Evolutionary conservation across 2,329 filamentous ascomycete genomes (phyloP), one percentile per base, ranked within the genome.

Genomic region (Phyllosticta capitalensis): DNA sequence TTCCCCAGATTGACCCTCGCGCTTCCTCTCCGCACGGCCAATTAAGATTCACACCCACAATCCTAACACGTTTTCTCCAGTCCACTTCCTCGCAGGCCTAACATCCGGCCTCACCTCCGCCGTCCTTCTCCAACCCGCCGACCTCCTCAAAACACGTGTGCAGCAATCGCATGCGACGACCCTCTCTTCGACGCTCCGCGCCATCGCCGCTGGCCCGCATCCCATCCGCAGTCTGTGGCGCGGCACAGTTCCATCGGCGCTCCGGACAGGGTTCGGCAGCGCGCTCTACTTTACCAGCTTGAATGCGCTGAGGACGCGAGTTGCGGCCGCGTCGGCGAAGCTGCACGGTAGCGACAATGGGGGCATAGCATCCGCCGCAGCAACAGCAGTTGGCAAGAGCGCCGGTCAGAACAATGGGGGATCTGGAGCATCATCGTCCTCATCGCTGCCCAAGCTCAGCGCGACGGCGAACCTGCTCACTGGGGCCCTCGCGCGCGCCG

Each of bases 71-170:
- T n/a, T 50, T 45, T 17, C 53, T 14, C 7, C 61, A 73, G 71
- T 90, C 72, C 94, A 97, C 76, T 95, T 97, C 73, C 75, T 87
- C 65, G 92, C 92, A 64, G 94, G 94, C 63, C 83, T 97, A 59
- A 84, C 84, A 68, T 96, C 92, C 7, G 94, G 94, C 67, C 81
- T 95, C 55, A 83, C 90, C 64, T 94, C 91, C 56, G 92, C 94
- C 59, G 85, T 95, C 61, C 85, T 97, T 59, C 83, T 99, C 17
- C 94, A 99, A 74, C 94, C 94, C 24, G 88, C 94, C 68, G 94
- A 99, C 75, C 86, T 99, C 3, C 85, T 99, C 71, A 99, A 99
- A 75, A 99, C 94, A 28, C 87, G 94, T 53, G 86, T 97, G 49
- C 94, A 99, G 72, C 94, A 97, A 74, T 90, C 89, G 33, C 84